Conservation (phyloP, 345 rosid species). For the Bruguiera sexangula region DNA sequence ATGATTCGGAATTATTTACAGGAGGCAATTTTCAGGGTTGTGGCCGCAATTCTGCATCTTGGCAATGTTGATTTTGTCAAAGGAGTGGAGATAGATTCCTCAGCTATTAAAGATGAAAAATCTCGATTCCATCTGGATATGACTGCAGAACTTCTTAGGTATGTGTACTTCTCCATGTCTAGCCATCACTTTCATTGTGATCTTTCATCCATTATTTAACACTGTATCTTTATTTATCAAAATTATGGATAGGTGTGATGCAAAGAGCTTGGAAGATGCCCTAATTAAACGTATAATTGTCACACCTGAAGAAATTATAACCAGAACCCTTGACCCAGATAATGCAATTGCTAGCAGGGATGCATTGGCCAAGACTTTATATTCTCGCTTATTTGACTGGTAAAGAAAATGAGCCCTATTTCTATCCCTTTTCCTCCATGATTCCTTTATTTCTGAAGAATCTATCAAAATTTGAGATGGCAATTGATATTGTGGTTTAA, state of each 20-base stretch:
- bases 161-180: conserved; percentile 16
- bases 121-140: conserved; percentile 72
- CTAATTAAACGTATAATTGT: conserved; percentile 93
- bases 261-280: conserved; percentile 82
- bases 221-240: background rate
- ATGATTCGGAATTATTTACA: conserved; percentile 36
- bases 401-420: conserved; percentile 29
- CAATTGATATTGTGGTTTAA: background rate
- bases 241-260: conserved; percentile 54
- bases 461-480: background rate
- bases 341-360: conserved; percentile 88
- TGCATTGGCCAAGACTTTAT: conserved; percentile 84
- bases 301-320: conserved; percentile 95
- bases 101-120: conserved; percentile 83
- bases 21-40: conserved; percentile 91
- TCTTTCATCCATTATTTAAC: background rate
- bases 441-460: background rate
- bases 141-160: conserved; percentile 84
- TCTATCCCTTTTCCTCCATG: background rate
- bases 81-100: conserved; percentile 82
- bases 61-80: conserved; percentile 87
- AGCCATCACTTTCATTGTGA: background rate
- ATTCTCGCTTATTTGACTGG: conserved; percentile 97
- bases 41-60: conserved; percentile 87
- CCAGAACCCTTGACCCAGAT: conserved; percentile 86